Conservation (phyloP, 148 eudicot species). For the Vaccinium myrtillus region DNA sequence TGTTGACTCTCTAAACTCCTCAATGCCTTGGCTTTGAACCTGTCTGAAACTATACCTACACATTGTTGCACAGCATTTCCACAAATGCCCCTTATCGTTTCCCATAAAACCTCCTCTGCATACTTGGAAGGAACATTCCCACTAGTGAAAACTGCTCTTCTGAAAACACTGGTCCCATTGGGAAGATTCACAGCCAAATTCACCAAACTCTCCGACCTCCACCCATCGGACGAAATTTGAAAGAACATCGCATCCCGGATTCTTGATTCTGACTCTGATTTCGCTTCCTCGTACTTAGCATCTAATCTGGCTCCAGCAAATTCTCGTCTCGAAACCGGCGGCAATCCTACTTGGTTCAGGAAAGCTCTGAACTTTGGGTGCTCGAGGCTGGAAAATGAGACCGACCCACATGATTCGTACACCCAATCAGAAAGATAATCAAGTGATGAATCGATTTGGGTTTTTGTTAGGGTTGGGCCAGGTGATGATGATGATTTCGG, state of each 20-base stretch:
- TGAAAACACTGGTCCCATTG: slow-evolving; percentile 73
- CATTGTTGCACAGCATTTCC: slow-evolving; percentile 67
- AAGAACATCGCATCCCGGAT: slow-evolving; percentile 84
- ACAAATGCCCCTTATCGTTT: slow-evolving; percentile 62
- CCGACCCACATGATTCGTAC: slow-evolving; percentile 76
- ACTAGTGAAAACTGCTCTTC: slow-evolving; percentile 65
- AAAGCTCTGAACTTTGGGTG: slow-evolving; percentile 83
- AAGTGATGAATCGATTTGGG: slow-evolving; percentile 61
- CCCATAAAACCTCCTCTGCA: slow-evolving; percentile 85
- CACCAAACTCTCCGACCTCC: slow-evolving; percentile 73
- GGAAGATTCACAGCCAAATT: slow-evolving; percentile 81
- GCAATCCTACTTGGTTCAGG: slow-evolving; percentile 71
- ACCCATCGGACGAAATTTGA: slow-evolving; percentile 75
- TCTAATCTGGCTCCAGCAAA: slow-evolving; percentile 68
- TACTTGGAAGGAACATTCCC: slow-evolving; percentile 58
- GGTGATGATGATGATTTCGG: slow-evolving; percentile 64
- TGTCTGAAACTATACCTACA: slow-evolving; percentile 84
- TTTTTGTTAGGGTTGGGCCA: slow-evolving; percentile 56
- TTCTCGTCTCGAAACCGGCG: slow-evolving; percentile 48
- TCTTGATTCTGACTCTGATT: slow-evolving; percentile 55
- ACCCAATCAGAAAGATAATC: slow-evolving; percentile 81
- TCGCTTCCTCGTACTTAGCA: slow-evolving; percentile 57
- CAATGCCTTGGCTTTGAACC: slow-evolving; percentile 69
- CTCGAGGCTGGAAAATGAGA: slow-evolving; percentile 71
- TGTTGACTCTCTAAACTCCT: slow-evolving; percentile 71